phyloP scores from a whole-genome alignment of 2,329 filamentous ascomycete species.

The Trichophaea hybrida region DNA sequence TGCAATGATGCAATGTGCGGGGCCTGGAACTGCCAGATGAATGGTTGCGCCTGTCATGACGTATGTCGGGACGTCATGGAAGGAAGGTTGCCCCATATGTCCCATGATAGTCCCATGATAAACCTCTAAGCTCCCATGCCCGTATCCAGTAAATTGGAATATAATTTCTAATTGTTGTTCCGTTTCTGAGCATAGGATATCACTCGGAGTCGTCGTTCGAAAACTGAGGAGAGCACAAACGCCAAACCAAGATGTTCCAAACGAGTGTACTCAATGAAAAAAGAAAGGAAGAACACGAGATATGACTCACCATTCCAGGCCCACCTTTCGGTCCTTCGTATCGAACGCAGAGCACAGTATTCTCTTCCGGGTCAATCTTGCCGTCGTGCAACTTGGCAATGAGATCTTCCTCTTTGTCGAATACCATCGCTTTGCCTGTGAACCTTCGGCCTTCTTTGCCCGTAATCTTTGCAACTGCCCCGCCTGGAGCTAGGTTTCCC shows the following conservation, averaged over 20 bases:
- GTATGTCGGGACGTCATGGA: too few relatives aligned
- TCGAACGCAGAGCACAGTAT: conserved; percentile 76
- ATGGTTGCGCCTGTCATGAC: too few relatives aligned
- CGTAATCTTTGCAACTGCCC: conserved; percentile 89
- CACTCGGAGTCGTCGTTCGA: not conserved
- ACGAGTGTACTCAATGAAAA: conserved; percentile 4
- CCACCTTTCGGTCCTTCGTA: conserved; percentile 91
- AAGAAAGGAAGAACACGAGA: conserved; percentile 1
- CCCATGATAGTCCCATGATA: not conserved
- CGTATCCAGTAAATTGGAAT: not conserved
- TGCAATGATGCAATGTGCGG: too few relatives aligned
- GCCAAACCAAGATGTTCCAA: conserved; percentile 5
- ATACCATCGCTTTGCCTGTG: conserved; percentile 65
- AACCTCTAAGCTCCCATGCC: not conserved
- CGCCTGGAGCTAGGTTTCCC: conserved; percentile 76
- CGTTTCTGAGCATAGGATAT: not conserved
- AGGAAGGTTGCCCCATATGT: too few relatives aligned
- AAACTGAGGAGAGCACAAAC: not conserved
- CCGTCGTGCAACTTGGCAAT: conserved; percentile 59
- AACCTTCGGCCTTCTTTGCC: conserved; percentile 83
- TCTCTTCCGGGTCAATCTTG: conserved; percentile 57
- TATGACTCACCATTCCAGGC: conserved; percentile 55
- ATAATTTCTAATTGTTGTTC: not conserved
- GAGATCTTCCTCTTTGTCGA: conserved; percentile 70
- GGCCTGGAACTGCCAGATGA: too few relatives aligned